A percentile compares a stretch with the other conserved stretches of the same genome.
phyloP scores from a whole-genome alignment of 2,329 filamentous ascomycete species.

The Fusarium brevicatenulatum region DNA sequence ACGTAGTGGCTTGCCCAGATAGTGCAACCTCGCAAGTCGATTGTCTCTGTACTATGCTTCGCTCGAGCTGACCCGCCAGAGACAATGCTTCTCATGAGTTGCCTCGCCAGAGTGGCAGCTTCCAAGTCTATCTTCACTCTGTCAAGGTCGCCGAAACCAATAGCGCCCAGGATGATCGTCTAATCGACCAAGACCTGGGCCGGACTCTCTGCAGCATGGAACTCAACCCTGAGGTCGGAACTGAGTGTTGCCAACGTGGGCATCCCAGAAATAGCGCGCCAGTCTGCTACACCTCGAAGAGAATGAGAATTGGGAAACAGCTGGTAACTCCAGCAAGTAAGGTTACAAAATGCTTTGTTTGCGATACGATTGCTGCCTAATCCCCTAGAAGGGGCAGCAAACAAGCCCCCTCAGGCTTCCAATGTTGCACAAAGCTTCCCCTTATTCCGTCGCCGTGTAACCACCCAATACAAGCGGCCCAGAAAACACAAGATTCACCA shows the following conservation, averaged over 20 bases:
- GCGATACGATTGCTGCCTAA: not conserved
- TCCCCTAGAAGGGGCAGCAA: not conserved
- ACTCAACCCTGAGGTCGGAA: not conserved
- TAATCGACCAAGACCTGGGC: not conserved
- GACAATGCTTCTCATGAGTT: too few species aligned
- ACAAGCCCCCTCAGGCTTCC: not conserved
- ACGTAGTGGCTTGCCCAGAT: too few species aligned
- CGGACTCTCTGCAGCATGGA: not conserved
- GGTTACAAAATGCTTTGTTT: not conserved
- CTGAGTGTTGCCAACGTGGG: not conserved
- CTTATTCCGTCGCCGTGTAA: not conserved
- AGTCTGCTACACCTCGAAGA: not conserved
- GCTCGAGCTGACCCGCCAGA: not conserved
- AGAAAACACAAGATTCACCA: not conserved
- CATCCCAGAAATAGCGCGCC: not conserved
- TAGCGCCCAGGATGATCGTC: not conserved
- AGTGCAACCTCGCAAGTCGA: not conserved
- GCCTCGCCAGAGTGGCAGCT: too few species aligned
- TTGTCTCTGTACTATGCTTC: not conserved
- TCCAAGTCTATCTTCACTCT: too few species aligned
- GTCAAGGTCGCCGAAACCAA: not conserved
- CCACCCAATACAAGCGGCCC: not conserved
- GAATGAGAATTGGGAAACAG: not conserved
- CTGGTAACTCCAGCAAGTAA: not conserved
- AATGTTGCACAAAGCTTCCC: not conserved